Percentiles rank a stretch among this genome's conserved stretches.
phyloP scores from a whole-genome alignment of 768 basidiomycete genomes.

The Rhizopogon salebrosus region DNA sequence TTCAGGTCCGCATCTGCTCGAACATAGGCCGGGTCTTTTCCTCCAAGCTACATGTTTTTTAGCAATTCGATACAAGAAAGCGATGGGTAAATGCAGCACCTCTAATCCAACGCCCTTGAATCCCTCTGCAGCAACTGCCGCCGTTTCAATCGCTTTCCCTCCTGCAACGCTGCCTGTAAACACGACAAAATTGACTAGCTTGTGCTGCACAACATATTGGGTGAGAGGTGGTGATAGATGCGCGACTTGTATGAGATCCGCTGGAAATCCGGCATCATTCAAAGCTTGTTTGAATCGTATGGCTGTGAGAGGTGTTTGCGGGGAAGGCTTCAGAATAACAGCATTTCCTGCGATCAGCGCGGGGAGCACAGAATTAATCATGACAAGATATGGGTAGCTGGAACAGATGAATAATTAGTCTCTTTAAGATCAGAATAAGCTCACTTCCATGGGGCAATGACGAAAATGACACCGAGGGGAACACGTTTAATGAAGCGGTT shows the following conservation, averaged over 20 bases:
- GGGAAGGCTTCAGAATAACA: conserved; percentile 91
- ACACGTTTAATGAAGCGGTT: conserved; percentile 76
- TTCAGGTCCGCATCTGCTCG: conserved; percentile 78
- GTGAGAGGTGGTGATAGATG: conserved; percentile 67
- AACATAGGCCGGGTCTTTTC: conserved; percentile 98
- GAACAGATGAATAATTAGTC: neutral
- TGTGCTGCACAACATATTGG: conserved; percentile 56
- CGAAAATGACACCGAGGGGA: conserved; percentile 82
- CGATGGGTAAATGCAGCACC: conserved; percentile 33
- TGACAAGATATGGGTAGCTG: conserved; percentile 86
- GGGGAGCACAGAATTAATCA: conserved; percentile 90
- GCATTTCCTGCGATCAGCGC: conserved; percentile 88
- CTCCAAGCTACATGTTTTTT: conserved; percentile 61
- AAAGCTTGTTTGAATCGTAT: conserved; percentile 74
- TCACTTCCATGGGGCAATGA: conserved; percentile 92
- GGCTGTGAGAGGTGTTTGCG: conserved; percentile 88
- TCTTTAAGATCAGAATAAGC: conserved; percentile 19
- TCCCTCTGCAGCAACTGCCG: conserved; percentile 56
- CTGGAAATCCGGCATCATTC: conserved; percentile 72
- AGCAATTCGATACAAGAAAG: conserved; percentile 4
- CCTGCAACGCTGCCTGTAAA: conserved; percentile 89
- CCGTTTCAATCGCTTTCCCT: conserved; percentile 68
- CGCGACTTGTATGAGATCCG: conserved; percentile 66
- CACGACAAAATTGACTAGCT: conserved; percentile 70
- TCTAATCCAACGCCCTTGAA: conserved; percentile 90